phyloP scores from a whole-genome alignment of 2,329 filamentous ascomycete genomes.

The Cordyceps tenuipes region DNA sequence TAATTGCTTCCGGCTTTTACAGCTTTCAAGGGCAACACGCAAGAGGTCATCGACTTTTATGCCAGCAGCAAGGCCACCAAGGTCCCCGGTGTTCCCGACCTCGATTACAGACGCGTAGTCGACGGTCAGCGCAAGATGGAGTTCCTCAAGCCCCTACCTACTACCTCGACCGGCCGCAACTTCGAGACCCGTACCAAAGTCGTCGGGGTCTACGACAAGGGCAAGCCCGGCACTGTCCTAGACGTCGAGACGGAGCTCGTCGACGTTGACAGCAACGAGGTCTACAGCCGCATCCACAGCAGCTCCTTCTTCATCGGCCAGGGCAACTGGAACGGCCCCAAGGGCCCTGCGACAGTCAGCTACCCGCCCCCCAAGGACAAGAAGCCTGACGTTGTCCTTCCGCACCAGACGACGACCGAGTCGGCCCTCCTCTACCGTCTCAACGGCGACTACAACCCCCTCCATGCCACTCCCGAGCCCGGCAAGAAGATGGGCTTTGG shows the following conservation, averaged over 20 bases:
- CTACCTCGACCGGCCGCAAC: constrained; percentile 58
- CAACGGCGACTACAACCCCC: constrained; percentile 91
- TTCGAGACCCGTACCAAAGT: constrained; percentile 75
- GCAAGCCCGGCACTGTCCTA: constrained; percentile 70
- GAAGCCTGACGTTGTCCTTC: constrained; percentile 63
- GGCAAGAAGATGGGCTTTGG: constrained; percentile 87
- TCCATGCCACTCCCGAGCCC: constrained; percentile 79
- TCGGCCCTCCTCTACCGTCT: constrained; percentile 73
- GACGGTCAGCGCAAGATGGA: constrained; percentile 78
- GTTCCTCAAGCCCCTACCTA: constrained; percentile 67
- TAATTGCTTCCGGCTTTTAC: constrained; percentile 11
- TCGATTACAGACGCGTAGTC: constrained; percentile 66
- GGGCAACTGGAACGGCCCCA: constrained; percentile 78
- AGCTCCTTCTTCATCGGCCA: constrained; percentile 76
- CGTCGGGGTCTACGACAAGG: constrained; percentile 84
- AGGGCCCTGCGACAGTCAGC: constrained; percentile 71
- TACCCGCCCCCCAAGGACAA: constrained; percentile 69
- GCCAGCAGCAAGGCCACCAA: constrained; percentile 54
- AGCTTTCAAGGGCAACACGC: constrained; percentile 68
- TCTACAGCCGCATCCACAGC: constrained; percentile 61
- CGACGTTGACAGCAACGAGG: constrained; percentile 58
- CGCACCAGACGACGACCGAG: constrained; percentile 62
- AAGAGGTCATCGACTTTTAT: constrained; percentile 82
- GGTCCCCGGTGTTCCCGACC: constrained; percentile 69
- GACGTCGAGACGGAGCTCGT: constrained; percentile 73